Conservation (phyloP, 2,329 filamentous ascomycete species). For the Fusarium euwallaceae region DNA sequence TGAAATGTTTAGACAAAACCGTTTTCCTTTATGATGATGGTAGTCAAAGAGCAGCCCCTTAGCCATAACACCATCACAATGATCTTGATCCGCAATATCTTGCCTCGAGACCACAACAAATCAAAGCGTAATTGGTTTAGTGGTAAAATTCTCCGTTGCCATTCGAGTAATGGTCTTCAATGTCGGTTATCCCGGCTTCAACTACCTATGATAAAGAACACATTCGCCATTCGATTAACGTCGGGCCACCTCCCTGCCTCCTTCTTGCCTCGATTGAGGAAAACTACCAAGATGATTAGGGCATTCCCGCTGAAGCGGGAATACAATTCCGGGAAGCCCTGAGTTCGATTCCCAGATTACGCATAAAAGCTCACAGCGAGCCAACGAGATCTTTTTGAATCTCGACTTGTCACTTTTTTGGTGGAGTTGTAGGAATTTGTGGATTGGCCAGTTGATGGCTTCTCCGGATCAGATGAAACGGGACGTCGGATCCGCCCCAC, state of each 20-base stretch:
- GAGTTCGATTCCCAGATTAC: constrained; percentile 33
- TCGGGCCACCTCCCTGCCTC: no score
- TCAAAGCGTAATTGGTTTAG: constrained; percentile 26
- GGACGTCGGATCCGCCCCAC: background rate
- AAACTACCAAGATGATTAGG: no score
- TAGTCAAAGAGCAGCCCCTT: background rate
- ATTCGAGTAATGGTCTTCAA: background rate
- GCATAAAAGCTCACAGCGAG: background rate
- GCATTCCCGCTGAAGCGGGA: no score
- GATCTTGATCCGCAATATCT: background rate
- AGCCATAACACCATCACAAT: background rate
- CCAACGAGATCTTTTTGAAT: background rate
- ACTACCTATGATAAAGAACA: no score
- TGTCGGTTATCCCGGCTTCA: no score
- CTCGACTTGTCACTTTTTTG: background rate
- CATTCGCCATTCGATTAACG: no score
- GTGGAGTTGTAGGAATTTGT: background rate
- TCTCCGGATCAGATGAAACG: background rate
- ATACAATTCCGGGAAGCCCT: constrained; percentile 17
- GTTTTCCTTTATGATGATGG: background rate
- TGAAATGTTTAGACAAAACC: background rate
- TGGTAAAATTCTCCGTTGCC: constrained; percentile 33
- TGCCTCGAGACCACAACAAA: background rate
- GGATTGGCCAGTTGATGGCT: background rate
- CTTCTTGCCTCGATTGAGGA: no score